A percentile compares a stretch with the other conserved stretches of the same genome.
Conservation (phyloP, 106 monocot genomes). For the Dendrobium officinale region DNA sequence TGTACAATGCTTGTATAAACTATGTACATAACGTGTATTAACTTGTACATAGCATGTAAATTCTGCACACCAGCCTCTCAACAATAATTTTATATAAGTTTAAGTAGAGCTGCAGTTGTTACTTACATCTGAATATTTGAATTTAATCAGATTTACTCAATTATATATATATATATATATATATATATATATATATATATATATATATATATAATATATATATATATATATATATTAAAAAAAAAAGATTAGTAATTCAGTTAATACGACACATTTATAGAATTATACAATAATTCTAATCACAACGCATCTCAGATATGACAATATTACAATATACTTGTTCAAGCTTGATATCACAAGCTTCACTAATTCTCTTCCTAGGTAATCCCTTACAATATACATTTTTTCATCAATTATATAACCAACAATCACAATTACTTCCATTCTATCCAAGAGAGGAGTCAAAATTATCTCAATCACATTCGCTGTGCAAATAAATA, state of each 20-base stretch:
- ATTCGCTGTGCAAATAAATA: conserved; percentile 99
- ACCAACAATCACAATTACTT: conserved; percentile 88
- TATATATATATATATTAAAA: neutral
- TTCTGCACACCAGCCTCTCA: conserved; percentile 24
- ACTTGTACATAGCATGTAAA: neutral
- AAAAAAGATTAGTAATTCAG: neutral
- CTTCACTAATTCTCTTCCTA: conserved; percentile 75
- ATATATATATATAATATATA: too few species aligned
- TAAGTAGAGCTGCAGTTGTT: conserved; percentile 22
- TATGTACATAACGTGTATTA: too few species aligned
- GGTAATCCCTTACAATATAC: conserved; percentile 91
- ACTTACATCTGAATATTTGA: conserved; percentile 41
- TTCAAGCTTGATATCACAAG: conserved; percentile 85
- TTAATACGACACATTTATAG: neutral
- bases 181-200: too few species aligned
- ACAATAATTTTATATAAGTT: conserved; percentile 24
- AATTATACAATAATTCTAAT: neutral
- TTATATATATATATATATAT: too few species aligned
- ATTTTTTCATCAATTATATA: conserved; percentile 98
- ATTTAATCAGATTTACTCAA: conserved; percentile 1
- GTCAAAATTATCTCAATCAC: conserved; percentile 90
- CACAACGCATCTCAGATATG: neutral
- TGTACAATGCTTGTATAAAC: too few species aligned
- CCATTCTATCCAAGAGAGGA: conserved; percentile 89
- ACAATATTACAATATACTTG: conserved; percentile 37